phyloP scores from a whole-genome alignment of 805 yeast species.

The Suhomyces pyralidae region DNA sequence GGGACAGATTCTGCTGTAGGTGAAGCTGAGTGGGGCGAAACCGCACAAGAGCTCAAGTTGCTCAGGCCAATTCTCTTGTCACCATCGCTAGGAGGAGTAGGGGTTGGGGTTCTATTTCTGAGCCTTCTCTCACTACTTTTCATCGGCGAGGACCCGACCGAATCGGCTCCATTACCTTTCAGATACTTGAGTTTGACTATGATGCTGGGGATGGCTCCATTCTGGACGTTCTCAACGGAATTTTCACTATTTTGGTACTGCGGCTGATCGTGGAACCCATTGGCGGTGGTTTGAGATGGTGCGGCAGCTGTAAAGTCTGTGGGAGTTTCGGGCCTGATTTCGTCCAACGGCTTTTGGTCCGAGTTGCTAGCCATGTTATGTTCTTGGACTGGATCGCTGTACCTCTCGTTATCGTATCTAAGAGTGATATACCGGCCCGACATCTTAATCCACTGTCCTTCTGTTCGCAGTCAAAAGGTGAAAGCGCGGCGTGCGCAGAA shows the following conservation, averaged over 20 bases:
- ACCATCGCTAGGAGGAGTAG: background rate
- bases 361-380: background rate
- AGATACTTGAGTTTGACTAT: background rate
- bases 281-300: background rate
- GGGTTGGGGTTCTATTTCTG: background rate
- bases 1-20: no score
- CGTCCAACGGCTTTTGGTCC: background rate
- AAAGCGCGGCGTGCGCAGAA: background rate
- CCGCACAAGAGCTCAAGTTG: background rate
- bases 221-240: conserved; percentile 1
- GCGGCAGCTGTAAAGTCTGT: no score
- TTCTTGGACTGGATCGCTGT: background rate
- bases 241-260: background rate
- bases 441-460: background rate
- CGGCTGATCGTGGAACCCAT: background rate
- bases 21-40: background rate
- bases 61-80: background rate
- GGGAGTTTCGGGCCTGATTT: background rate
- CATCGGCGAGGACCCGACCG: background rate
- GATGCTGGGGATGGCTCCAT: background rate
- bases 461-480: conserved; percentile 2
- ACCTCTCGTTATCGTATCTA: background rate
- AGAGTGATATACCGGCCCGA: background rate
- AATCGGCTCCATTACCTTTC: background rate
- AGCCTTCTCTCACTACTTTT: background rate